Conservation (phyloP, 345 rosid genomes). For the Gossypium turneri region DNA sequence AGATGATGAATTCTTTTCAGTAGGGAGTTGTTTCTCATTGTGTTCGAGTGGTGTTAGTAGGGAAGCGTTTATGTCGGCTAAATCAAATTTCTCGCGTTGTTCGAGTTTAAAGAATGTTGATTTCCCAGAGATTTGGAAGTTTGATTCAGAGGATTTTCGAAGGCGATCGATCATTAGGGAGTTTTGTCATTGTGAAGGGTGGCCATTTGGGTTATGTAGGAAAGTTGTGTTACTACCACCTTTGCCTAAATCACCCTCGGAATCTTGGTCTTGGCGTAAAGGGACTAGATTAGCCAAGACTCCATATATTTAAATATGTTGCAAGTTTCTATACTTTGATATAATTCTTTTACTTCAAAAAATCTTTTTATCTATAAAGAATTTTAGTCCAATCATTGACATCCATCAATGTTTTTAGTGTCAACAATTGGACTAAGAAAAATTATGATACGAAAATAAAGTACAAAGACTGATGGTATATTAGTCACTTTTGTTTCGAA, state of each 20-base stretch:
- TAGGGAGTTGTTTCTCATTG: slow-evolving; percentile 64
- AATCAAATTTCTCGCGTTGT: slow-evolving; percentile 50
- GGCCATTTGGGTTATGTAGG: slow-evolving; percentile 91
- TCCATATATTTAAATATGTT: slow-evolving; percentile 22
- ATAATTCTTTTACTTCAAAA: no score
- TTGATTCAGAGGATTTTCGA: slow-evolving; percentile 36
- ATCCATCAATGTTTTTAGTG: no score
- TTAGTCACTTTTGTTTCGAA: no score
- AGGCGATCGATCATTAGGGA: slow-evolving; percentile 58
- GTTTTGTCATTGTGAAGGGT: slow-evolving; percentile 74
- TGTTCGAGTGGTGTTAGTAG: slow-evolving; percentile 50
- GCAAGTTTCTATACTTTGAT: no score
- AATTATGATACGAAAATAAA: no score
- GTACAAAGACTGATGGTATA: no score
- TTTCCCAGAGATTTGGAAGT: slow-evolving; percentile 19
- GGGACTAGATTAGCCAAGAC: slow-evolving; percentile 34
- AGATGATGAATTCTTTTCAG: slow-evolving; percentile 56
- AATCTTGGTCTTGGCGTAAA: slow-evolving; percentile 86
- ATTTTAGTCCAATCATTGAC: no score
- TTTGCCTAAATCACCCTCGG: slow-evolving; percentile 83
- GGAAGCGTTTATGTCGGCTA: slow-evolving; percentile 56
- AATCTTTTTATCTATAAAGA: no score
- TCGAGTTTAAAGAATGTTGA: slow-evolving; percentile 47
- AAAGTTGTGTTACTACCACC: slow-evolving; percentile 80
- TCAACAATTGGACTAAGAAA: no score